phyloP scores from a whole-genome alignment of 2,329 filamentous ascomycete genomes.

The Sporothrix brasiliensis region DNA sequence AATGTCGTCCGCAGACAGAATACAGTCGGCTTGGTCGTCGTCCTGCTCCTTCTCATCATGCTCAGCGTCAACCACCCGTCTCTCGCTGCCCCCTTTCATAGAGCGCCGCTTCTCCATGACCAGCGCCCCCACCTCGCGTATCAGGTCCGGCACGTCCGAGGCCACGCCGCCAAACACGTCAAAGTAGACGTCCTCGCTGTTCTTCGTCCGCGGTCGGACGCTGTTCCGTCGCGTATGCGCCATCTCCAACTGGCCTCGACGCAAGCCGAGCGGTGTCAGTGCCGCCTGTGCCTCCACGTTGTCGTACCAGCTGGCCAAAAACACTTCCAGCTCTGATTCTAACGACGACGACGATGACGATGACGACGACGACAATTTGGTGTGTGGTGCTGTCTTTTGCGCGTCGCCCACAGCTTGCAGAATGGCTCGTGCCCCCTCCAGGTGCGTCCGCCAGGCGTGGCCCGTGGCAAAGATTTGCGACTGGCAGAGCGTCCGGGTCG shows the following conservation, averaged over 20 bases:
- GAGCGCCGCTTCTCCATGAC: constrained; percentile 29
- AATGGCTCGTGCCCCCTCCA: constrained; percentile 31
- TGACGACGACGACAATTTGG: background rate
- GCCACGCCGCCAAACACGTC: constrained; percentile 34
- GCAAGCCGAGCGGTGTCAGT: constrained; percentile 28
- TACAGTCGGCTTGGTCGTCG: background rate
- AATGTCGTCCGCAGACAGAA: constrained; percentile 30
- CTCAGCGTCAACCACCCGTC: background rate
- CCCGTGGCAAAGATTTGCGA: constrained; percentile 28
- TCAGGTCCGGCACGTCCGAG: constrained; percentile 33
- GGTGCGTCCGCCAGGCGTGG: constrained; percentile 31
- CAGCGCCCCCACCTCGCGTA: constrained; percentile 32
- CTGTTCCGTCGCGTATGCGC: background rate
- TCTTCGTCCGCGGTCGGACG: background rate
- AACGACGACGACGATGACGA: background rate
- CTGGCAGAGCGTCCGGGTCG: constrained; percentile 32
- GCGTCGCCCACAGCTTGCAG: constrained; percentile 20
- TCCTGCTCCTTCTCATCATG: background rate
- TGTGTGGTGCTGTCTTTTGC: background rate
- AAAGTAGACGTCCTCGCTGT: constrained; percentile 28
- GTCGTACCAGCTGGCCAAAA: constrained; percentile 33
- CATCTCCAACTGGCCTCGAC: constrained; percentile 28
- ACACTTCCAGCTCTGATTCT: constrained; percentile 9
- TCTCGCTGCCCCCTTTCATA: background rate
- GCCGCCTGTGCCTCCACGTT: constrained; percentile 31